Evolutionary conservation across 1,284 basidiomycete species (phyloP).

Genomic region (Cryptococcus jaspeensis): DNA sequence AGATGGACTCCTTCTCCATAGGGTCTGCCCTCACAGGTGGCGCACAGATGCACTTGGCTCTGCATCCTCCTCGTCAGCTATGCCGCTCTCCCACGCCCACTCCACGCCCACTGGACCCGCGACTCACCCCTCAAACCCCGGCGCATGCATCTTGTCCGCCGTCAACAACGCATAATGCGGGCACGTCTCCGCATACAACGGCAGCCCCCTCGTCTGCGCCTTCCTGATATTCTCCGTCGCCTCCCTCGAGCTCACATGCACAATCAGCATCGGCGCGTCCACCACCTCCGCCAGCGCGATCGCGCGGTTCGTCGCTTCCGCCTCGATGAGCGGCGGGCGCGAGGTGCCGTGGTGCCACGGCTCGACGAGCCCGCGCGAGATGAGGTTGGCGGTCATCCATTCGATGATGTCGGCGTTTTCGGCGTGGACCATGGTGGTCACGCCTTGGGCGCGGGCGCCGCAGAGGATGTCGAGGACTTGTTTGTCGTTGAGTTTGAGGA

Average conservation of each 20-base stretch:
- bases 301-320: conserved; percentile 34
- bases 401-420: conserved; percentile 24
- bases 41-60: too few species aligned
- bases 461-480: conserved; percentile 21
- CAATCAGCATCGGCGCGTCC: conserved; percentile 33
- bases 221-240: conserved; percentile 20
- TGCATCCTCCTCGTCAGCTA: too few species aligned
- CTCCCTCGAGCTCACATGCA: conserved; percentile 31
- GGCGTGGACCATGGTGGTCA: conserved; percentile 25
- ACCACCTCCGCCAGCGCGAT: conserved; percentile 33
- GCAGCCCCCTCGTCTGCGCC: conserved; percentile 24
- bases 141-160: too few species aligned
- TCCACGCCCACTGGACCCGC: too few species aligned
- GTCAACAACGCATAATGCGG: conserved; percentile 21
- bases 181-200: conserved; percentile 33
- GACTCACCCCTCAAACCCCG: too few species aligned
- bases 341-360: conserved; percentile 24
- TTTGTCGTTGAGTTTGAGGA: conserved; percentile 11
- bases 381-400: conserved; percentile 20
- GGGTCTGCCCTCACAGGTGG: too few species aligned
- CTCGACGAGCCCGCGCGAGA: conserved; percentile 1
- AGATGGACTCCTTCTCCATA: too few species aligned
- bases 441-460: conserved; percentile 12
- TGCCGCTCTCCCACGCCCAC: too few species aligned
- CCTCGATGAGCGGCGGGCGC: conserved; percentile 32